phyloP scores from a whole-genome alignment of 352 stramenopile species.

The Saprolegnia parasitica region DNA sequence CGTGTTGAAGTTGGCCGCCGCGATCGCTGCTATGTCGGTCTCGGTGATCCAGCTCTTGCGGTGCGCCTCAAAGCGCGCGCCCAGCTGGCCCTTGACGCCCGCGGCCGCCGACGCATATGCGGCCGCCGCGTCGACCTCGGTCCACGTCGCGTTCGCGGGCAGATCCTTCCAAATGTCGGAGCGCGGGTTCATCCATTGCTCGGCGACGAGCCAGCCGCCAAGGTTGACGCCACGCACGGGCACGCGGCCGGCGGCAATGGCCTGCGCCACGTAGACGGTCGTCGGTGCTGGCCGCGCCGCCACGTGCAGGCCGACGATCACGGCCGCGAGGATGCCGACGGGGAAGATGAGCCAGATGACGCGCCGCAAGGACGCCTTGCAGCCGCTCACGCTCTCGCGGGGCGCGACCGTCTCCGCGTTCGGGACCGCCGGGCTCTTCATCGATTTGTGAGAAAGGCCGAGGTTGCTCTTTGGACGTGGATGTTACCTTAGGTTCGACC shows the following conservation, averaged over 20 bases:
- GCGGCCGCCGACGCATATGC: not conserved
- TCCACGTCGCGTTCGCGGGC: not conserved
- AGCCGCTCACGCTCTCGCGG: not conserved
- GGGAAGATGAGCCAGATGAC: slow-evolving; percentile 19
- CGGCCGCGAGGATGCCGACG: slow-evolving; percentile 7
- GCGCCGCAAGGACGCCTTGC: slow-evolving; percentile 10
- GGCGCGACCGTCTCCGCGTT: not conserved
- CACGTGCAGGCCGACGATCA: slow-evolving; percentile 7
- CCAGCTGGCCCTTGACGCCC: not conserved
- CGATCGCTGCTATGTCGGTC: slow-evolving; percentile 43
- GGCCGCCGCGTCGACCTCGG: slow-evolving; percentile 1
- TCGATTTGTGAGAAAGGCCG: not conserved
- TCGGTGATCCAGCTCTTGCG: slow-evolving; percentile 28
- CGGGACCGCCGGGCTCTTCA: slow-evolving; percentile 1
- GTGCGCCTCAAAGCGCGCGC: slow-evolving; percentile 13
- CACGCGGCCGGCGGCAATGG: slow-evolving; percentile 31
- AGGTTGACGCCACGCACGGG: slow-evolving; percentile 35
- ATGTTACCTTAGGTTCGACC: too few relatives aligned
- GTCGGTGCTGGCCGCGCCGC: slow-evolving; percentile 3
- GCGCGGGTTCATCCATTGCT: slow-evolving; percentile 31
- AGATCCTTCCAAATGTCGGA: slow-evolving; percentile 34
- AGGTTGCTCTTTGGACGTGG: too few relatives aligned
- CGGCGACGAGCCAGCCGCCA: slow-evolving; percentile 35
- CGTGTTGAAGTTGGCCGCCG: slow-evolving; percentile 41
- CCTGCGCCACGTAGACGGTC: slow-evolving; percentile 30